Conservation (phyloP, 768 basidiomycete genomes). For the Hygrocybe coccinea region DNA sequence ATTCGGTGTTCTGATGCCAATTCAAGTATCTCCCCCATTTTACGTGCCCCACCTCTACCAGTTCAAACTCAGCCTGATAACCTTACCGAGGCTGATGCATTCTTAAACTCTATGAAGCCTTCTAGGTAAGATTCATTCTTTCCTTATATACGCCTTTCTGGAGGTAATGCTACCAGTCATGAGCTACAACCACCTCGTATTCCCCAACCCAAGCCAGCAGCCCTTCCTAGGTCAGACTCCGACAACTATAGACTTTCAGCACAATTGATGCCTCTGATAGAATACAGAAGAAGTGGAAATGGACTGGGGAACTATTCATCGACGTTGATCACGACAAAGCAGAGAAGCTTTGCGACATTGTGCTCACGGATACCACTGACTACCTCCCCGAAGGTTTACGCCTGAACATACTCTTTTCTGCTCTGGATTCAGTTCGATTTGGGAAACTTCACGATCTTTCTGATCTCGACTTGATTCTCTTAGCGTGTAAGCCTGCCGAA, state of each 20-base stretch:
- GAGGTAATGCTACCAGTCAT: slow-evolving; percentile 13
- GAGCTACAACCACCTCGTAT: slow-evolving; percentile 22
- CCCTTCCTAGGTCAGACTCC: slow-evolving; percentile 19
- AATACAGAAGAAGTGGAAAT: slow-evolving; percentile 58
- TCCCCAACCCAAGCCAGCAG: slow-evolving; percentile 2
- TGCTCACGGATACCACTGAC: slow-evolving; percentile 43
- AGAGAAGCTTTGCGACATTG: slow-evolving; percentile 47
- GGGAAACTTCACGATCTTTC: slow-evolving; percentile 44
- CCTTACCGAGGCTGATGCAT: slow-evolving; percentile 26
- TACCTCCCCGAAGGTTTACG: slow-evolving; percentile 38
- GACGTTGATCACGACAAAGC: slow-evolving; percentile 31
- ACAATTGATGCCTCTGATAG: slow-evolving; percentile 28
- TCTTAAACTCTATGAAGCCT: slow-evolving; percentile 40
- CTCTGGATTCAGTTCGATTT: slow-evolving; percentile 40
- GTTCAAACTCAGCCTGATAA: neutral
- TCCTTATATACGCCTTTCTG: neutral
- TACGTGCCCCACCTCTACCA: neutral
- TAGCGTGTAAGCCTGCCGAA: slow-evolving; percentile 44
- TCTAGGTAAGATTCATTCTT: slow-evolving; percentile 28
- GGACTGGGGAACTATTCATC: slow-evolving; percentile 54
- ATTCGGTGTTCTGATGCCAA: neutral
- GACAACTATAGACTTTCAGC: neutral
- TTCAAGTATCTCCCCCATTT: neutral
- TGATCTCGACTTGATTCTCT: slow-evolving; percentile 45
- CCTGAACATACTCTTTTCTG: slow-evolving; percentile 45